Evolutionary conservation across 108 stramenopile genomes (phyloP).

Genomic region (Schizochytrium sp.): DNA sequence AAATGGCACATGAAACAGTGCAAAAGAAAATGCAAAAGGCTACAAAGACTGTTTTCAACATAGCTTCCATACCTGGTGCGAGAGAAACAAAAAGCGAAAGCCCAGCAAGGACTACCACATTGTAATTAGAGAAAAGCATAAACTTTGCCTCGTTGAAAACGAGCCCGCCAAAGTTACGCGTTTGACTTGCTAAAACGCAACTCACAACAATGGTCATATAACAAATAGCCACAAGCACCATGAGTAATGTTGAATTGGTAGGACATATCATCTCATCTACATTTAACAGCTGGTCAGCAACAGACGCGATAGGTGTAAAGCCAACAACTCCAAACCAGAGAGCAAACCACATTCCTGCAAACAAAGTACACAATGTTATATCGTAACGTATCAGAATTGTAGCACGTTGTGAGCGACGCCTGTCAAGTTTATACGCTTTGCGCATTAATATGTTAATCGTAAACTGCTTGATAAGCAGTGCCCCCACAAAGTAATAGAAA

Average conservation of each 20-base stretch:
- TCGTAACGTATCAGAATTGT: not conserved
- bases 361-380: not conserved
- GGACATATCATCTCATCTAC: not conserved
- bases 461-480: not conserved
- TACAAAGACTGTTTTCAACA: not conserved
- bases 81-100: not conserved
- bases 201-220: not conserved
- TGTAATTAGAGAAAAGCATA: conserved; percentile 20
- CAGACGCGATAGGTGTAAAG: not conserved
- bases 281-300: not conserved
- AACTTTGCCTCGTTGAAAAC: conserved; percentile 28
- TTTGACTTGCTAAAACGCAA: not conserved
- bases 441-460: conserved; percentile 6
- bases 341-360: not conserved
- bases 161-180: not conserved
- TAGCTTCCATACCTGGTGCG: not conserved
- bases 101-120: not conserved
- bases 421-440: not conserved
- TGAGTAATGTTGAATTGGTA: not conserved
- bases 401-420: not conserved
- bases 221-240: not conserved
- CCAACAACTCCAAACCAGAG: not conserved
- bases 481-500: not conserved
- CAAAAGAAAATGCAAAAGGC: not conserved
- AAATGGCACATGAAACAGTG: not conserved